phyloP scores from a whole-genome alignment of 139 green algal genomes.

The Desmodesmus armatus region DNA sequence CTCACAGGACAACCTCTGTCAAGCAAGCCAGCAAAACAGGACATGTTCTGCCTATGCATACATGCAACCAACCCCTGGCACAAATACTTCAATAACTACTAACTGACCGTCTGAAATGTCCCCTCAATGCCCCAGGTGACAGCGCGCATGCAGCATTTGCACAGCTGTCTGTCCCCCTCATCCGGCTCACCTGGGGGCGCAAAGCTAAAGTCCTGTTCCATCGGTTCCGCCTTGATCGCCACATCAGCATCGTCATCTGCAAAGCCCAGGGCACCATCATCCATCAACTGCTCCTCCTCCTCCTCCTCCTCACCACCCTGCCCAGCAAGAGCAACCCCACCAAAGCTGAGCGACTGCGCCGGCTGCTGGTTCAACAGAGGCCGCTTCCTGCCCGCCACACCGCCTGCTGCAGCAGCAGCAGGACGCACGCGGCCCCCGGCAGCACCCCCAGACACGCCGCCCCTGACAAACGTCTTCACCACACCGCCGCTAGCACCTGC shows the following conservation, averaged over 20 bases:
- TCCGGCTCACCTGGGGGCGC: slow-evolving; percentile 12
- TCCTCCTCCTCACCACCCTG: background rate
- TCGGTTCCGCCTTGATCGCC: too few relatives aligned
- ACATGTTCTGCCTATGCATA: too few relatives aligned
- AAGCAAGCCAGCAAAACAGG: too few relatives aligned
- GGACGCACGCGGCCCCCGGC: background rate
- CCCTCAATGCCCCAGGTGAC: too few relatives aligned
- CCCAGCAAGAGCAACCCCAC: background rate
- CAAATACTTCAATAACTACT: too few relatives aligned
- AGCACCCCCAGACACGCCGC: background rate
- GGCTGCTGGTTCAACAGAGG: slow-evolving; percentile 20
- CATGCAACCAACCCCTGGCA: too few relatives aligned
- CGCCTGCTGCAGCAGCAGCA: background rate
- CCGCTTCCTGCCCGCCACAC: background rate
- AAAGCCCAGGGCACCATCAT: too few relatives aligned
- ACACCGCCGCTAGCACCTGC: background rate
- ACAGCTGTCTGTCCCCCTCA: too few relatives aligned
- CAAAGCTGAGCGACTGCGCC: slow-evolving; percentile 21
- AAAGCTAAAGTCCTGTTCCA: slow-evolving; percentile 13
- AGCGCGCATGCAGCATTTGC: too few relatives aligned
- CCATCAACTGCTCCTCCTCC: background rate
- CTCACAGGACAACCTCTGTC: too few relatives aligned
- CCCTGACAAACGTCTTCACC: background rate
- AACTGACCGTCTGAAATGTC: too few relatives aligned
- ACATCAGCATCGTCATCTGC: background rate